Base-by-base conservation (phyloP, 2,329 filamentous ascomycete genomes). In the Ceratocystis cacaofunesta region DNA sequence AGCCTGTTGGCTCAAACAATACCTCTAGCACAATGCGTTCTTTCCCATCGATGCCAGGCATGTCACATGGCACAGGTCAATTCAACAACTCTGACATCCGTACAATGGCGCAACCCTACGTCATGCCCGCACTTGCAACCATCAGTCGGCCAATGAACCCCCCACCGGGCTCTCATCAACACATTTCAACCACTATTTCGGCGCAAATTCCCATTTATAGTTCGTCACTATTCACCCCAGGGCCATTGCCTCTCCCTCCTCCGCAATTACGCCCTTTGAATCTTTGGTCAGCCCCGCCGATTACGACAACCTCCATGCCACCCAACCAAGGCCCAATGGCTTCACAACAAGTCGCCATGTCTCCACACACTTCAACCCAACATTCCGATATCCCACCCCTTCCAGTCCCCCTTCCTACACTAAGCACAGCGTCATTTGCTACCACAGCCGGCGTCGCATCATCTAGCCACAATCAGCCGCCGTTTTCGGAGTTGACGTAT, bases 31-130 rank as follows among this genome's bases (percentile, higher is more conserved):
- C 44, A 62, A 15, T 43, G 12, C 36, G 28, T 36, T 36, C 52
- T 19, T 58, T 58, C 22, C 28, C 52, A 17, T 32, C 32, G 4
- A 7, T n/a, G 28, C n/a, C 52, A 30, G 32, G 32, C n/a, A 12
- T 58, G 52, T 32, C 52, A 58, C 52, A 58, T 30, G 17, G 52
- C 10, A 32, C 52, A 58, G n/a, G 52, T 17, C 52, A 58, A 22
- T 58, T 58, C n/a, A 58, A n/a, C 52, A 58, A 58, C 25, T 58
- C 52, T 32, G 25, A 58, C 28, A 32, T 58, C 12, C 52, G 52
- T 17, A 58, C 52, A 17, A 58, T 58, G 52, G 52, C 28, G 6
- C 52, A 58, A 36, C 17, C 52, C 6, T 58, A 58, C 17, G 36
- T 41, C 36, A 58, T 58, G 28, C 28, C 25, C 22, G 28, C 52